These are phyloP conservation scores for Microbotryum silenes-acaulis DNA, from an alignment of 1,284 basidiomycete species.

Conservation along the genomic window DNA sequence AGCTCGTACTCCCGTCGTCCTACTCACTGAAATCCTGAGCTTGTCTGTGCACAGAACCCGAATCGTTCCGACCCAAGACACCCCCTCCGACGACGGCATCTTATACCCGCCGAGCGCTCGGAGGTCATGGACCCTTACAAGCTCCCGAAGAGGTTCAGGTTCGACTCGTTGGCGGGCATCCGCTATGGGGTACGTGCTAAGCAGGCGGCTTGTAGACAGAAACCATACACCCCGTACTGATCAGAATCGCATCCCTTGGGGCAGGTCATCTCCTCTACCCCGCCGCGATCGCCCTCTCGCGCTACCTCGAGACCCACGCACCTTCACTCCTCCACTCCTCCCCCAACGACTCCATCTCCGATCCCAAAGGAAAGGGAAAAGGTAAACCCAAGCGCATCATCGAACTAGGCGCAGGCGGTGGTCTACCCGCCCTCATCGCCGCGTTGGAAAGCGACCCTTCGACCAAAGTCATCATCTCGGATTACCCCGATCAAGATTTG, in stretches of 20 bases:
- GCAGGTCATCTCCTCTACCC: conserved; percentile 37
- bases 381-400: conserved; percentile 52
- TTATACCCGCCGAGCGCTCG: conserved; percentile 26
- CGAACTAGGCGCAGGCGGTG: conserved; percentile 90
- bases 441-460: conserved; percentile 53
- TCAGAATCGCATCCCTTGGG: too few species aligned
- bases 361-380: background rate
- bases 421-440: conserved; percentile 69
- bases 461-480: conserved; percentile 67
- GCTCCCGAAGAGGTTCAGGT: conserved; percentile 21
- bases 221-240: too few species aligned
- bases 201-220: background rate
- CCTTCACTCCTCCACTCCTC: conserved; percentile 10
- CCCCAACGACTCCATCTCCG: background rate
- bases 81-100: conserved; percentile 27
- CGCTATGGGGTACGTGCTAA: conserved; percentile 32
- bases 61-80: conserved; percentile 26
- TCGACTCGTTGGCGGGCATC: conserved; percentile 33
- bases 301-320: conserved; percentile 37
- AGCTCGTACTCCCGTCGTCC: too few species aligned
- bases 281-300: conserved; percentile 41
- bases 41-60: conserved; percentile 11
- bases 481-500: conserved; percentile 80
- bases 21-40: too few species aligned
- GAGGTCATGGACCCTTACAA: conserved; percentile 5